A percentile compares a stretch with the other conserved stretches of the same genome.
phyloP scores from a whole-genome alignment of 2,329 filamentous ascomycete genomes.

The Neocatenulostroma microsporum region DNA sequence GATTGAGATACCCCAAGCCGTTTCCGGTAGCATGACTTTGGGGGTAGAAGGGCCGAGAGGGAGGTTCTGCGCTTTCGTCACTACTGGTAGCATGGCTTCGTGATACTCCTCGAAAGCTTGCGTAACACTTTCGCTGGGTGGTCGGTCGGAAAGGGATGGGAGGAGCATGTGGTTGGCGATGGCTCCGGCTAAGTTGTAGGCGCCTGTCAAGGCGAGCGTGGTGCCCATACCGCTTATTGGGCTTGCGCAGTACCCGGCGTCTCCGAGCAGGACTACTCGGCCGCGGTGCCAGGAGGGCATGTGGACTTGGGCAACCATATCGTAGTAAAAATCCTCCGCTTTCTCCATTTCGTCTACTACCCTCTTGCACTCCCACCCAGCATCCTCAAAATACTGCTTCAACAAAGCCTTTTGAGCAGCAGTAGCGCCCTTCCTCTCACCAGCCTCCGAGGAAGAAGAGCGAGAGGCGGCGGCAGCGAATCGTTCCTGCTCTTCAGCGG shows the following conservation, averaged over 20 bases:
- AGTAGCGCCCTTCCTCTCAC: constrained; percentile 13
- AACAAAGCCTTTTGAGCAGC: constrained; percentile 23
- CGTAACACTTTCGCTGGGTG: no score
- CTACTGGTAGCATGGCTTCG: constrained; percentile 12
- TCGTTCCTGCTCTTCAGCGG: constrained; percentile 15
- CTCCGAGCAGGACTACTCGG: constrained; percentile 24
- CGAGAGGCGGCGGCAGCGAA: no score
- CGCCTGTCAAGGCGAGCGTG: constrained; percentile 27
- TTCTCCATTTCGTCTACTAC: constrained; percentile 22
- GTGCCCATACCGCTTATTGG: constrained; percentile 31
- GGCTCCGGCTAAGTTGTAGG: constrained; percentile 27
- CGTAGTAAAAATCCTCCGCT: constrained; percentile 28
- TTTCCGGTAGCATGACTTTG: constrained; percentile 5
- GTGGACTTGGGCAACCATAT: constrained; percentile 25
- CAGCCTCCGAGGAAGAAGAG: no score
- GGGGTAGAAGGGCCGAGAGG: constrained; percentile 4
- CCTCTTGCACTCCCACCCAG: constrained; percentile 23
- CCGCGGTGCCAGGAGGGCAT: constrained; percentile 24
- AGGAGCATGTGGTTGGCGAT: constrained; percentile 16
- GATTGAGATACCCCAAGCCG: constrained; percentile 8
- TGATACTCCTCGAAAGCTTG: constrained; percentile 20
- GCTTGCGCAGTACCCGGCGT: constrained; percentile 26
- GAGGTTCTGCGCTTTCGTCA: constrained; percentile 15
- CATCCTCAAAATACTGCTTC: constrained; percentile 20
- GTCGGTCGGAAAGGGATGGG: no score